Evolutionary conservation across 1,284 basidiomycete genomes (phyloP), one percentile per base, ranked within the genome.

Genomic region (Takashimella tepidaria): DNA sequence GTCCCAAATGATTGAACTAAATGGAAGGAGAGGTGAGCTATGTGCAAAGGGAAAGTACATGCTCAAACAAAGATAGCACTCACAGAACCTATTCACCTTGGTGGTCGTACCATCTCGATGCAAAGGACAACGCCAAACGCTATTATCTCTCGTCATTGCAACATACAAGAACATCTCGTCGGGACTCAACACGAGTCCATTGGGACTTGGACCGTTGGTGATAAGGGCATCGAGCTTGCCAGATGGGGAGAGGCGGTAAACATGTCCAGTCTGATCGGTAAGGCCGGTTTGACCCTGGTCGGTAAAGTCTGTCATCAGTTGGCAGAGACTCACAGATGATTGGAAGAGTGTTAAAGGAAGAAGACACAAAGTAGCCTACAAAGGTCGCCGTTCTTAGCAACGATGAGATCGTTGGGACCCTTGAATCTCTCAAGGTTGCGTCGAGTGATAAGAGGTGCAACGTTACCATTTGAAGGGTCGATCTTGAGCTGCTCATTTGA

Each of bases 261-360:
- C 57, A 2, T 26, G 27, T 4, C 57, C 57, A 6, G 57, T 59
- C 11, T 42, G 57, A 44, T 59, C 57, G n/a, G 57, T 49, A 51
- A 59, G 53, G 2, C 57, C 57, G 13, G 57, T 59, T 25, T 59
- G 57, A 10, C 57, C 57, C 44, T 59, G 57, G 40, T 59, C 57
- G 22, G 57, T 59, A 49, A 59, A 59, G 43, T 59, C 57, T 59
- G 50, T 2, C 11, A 19, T 19, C 23, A 25, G 26, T 24, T n/a
- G n/a, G n/a, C n/a, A n/a, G n/a, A n/a, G n/a, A n/a, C n/a, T n/a
- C n/a, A n/a, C n/a, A n/a, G n/a, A n/a, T n/a, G n/a, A n/a, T n/a
- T n/a, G n/a, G n/a, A n/a, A n/a, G 13, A 16, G 16, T 47, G 13
- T 24, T 23, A 20, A 41, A 41, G n/a, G 19, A 8, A 20, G 4